Conservation (phyloP, 2,329 filamentous ascomycete species). For the Penicillium sp. region DNA sequence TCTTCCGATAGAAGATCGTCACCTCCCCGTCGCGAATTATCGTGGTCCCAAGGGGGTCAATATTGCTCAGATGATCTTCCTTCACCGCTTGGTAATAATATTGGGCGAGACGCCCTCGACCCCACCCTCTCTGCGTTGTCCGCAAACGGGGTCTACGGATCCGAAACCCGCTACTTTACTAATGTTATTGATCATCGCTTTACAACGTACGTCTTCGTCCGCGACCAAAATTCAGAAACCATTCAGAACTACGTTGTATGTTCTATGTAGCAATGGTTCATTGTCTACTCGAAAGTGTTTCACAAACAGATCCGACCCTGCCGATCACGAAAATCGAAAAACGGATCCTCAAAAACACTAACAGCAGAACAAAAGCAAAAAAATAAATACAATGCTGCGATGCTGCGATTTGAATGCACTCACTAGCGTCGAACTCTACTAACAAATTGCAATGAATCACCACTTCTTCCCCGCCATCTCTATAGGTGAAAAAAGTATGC, state of each 20-base stretch:
- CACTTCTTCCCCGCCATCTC: neutral
- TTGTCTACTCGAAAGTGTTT: neutral
- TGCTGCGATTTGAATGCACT: neutral
- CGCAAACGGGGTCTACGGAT: conserved; percentile 2
- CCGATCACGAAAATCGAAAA: neutral
- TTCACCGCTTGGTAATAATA: conserved; percentile 2
- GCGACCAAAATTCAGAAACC: neutral
- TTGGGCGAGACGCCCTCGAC: neutral
- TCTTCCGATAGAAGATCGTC: neutral
- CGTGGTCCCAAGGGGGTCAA: neutral
- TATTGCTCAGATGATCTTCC: neutral
- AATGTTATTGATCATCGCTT: neutral
- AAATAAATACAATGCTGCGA: neutral
- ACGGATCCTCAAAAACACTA: neutral
- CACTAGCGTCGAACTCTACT: neutral
- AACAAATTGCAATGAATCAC: neutral
- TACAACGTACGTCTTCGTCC: neutral
- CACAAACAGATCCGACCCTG: neutral
- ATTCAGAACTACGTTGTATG: neutral
- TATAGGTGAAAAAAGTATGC: neutral
- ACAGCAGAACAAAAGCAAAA: neutral
- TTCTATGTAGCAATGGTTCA: neutral
- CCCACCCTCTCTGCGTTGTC: neutral
- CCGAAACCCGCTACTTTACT: conserved; percentile 1
- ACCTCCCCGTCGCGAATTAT: neutral